Conservation (phyloP, 345 rosid species). For the Odontarrhena argentea region DNA sequence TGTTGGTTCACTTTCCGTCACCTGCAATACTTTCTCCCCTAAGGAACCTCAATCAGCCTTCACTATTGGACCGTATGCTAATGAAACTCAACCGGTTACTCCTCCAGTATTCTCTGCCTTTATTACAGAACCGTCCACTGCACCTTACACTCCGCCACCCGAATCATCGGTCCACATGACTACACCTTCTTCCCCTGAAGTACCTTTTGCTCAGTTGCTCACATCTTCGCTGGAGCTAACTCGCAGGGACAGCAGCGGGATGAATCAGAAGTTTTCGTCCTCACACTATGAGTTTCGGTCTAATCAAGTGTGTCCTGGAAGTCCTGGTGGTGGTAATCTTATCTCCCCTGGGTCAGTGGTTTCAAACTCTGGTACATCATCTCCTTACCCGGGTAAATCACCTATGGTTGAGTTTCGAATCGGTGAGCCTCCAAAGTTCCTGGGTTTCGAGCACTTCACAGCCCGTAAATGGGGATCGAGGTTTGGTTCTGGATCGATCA, state of each 20-base stretch:
- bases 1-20: constrained; percentile 58
- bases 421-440: constrained; percentile 68
- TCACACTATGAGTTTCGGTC: constrained; percentile 72
- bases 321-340: constrained; percentile 76
- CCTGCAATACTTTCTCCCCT: constrained; percentile 61
- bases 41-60: constrained; percentile 74
- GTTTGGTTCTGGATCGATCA: constrained; percentile 81
- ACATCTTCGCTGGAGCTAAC: constrained; percentile 87
- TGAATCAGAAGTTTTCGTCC: constrained; percentile 58
- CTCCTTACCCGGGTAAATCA: constrained; percentile 79
- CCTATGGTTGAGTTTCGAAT: constrained; percentile 59
- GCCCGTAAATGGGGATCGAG: constrained; percentile 86
- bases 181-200: constrained; percentile 96
- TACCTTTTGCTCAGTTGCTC: constrained; percentile 88
- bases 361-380: constrained; percentile 80
- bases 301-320: constrained; percentile 68
- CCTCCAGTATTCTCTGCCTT: constrained; percentile 93
- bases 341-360: constrained; percentile 82
- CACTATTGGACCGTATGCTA: constrained; percentile 86
- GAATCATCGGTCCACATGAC: constrained; percentile 80
- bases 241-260: constrained; percentile 57
- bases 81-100: constrained; percentile 93
- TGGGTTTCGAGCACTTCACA: constrained; percentile 67
- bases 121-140: constrained; percentile 90
- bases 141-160: constrained; percentile 90